A percentile compares a stretch with the other conserved stretches of the same genome.
These are phyloP conservation scores for Suhomyces guaymorum DNA, from an alignment of 1,139 yeast genomes.

Conservation along the genomic window DNA sequence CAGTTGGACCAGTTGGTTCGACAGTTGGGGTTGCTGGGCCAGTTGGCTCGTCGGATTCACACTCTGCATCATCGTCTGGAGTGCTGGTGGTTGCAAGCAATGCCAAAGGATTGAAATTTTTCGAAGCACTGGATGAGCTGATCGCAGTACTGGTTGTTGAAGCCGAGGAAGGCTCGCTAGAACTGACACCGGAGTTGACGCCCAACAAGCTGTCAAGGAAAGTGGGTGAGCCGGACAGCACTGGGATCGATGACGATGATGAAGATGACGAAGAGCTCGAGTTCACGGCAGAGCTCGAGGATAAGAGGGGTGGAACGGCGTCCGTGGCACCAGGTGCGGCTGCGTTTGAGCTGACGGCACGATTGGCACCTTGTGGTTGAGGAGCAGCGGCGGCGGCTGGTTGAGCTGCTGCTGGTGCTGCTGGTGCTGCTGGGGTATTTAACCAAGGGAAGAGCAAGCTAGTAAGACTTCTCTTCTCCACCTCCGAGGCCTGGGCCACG, in stretches of 20 bases:
- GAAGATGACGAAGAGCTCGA: constrained; percentile 8
- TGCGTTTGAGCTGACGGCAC: no score
- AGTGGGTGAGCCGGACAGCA: no score
- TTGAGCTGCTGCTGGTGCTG: constrained; percentile 10
- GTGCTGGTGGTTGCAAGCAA: constrained; percentile 3
- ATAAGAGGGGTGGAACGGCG: no score
- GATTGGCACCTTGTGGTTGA: constrained; percentile 6
- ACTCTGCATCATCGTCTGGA: constrained; percentile 15
- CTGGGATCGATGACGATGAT: neutral
- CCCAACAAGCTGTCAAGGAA: constrained; percentile 9
- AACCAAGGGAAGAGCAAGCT: no score
- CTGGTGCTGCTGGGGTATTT: constrained; percentile 11
- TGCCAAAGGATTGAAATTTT: constrained; percentile 1
- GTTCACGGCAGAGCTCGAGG: constrained; percentile 10
- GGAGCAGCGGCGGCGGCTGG: constrained; percentile 7
- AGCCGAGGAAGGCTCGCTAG: constrained; percentile 2
- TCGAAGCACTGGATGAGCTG: constrained; percentile 5
- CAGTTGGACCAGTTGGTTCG: neutral
- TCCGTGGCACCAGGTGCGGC: no score
- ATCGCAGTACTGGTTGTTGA: constrained; percentile 4
- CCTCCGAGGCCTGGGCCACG: constrained; percentile 19
- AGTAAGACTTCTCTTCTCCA: constrained; percentile 20
- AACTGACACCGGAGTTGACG: constrained; percentile 3
- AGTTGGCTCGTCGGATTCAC: constrained; percentile 12
- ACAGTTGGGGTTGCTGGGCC: neutral